Evolutionary conservation across 2,329 filamentous ascomycete genomes (phyloP), one percentile per base, ranked within the genome.

Genomic region (Aspergillus intermedius): DNA sequence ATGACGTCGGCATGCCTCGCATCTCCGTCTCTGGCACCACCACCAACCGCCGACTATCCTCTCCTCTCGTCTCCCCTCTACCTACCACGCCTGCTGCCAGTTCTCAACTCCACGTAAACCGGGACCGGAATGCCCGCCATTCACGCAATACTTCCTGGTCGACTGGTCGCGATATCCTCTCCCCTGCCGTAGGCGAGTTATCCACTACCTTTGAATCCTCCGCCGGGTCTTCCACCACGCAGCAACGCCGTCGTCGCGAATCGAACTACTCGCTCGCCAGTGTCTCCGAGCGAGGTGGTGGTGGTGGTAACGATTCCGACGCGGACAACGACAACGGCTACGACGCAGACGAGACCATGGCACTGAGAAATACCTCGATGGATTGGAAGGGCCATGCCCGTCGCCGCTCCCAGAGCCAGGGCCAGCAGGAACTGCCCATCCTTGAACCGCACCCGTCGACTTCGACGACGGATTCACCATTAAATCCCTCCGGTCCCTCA

Each of bases 141-240:
- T 58, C 59, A 54, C 63, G 65, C 49, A 58, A 60, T 37, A 66
- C 62, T 50, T 68, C 65, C 47, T 65, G 65, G 64, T 61, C 64
- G 46, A 65, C 58, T 51, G 63, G 62, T 50, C 63, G 58, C 53
- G 56, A 66, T 53, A 47, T 21, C 19, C 15, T 21, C 37, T 40
- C 37, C 15, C 15, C 34, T 35, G 13, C 34, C 34, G n/a, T 37
- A n/a, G 34, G 17, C 34, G 34, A 37, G 34, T 37, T 37, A 6
- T 37, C 34, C 34, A n/a, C 34, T 8, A 19, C 34, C n/a, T n/a
- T 37, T 17, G n/a, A 37, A n/a, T 15, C 34, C 34, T n/a, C 61
- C 25, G 61, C 60, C 28, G 51, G 25, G 7, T 30, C 60, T 43
- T 47, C 49, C 32, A 46, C 55, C 4, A 54, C 58, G 39, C 54